phyloP scores from a whole-genome alignment of 2,329 filamentous ascomycete genomes.

The Massarina eburnea region DNA sequence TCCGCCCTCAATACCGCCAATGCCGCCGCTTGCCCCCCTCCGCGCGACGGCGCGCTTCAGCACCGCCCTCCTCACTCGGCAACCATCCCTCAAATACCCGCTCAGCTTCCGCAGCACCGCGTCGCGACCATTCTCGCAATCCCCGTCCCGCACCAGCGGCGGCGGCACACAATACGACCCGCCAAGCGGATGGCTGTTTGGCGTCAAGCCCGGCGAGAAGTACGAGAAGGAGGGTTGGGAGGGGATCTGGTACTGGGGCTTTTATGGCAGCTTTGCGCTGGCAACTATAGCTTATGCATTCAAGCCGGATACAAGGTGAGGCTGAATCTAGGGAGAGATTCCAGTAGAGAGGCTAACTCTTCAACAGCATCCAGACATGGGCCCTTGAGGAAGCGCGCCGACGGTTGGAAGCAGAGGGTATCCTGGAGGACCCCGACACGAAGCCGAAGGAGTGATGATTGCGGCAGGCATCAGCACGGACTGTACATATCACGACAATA shows the following conservation, averaged over 20 bases:
- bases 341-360: not conserved
- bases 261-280: constrained; percentile 74
- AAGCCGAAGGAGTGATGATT: constrained; percentile 43
- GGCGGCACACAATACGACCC: constrained; percentile 75
- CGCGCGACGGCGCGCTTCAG: constrained; percentile 27
- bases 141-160: constrained; percentile 13
- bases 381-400: constrained; percentile 94
- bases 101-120: constrained; percentile 16
- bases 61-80: constrained; percentile 23
- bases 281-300: constrained; percentile 84
- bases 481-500: not conserved
- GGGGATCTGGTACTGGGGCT: constrained; percentile 78
- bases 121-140: constrained; percentile 24
- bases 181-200: constrained; percentile 88
- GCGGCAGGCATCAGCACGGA: not conserved
- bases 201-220: constrained; percentile 93
- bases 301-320: constrained; percentile 98
- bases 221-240: constrained; percentile 97
- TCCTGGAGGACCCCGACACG: constrained; percentile 75
- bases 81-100: too few relatives aligned
- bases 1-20: constrained; percentile 14
- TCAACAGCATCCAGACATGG: constrained; percentile 93
- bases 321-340: constrained; percentile 34
- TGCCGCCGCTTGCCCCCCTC: constrained; percentile 23
- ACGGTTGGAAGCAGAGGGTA: constrained; percentile 93